Evolutionary conservation across 495 filamentous ascomycete genomes (phyloP).

Genomic region (Hypoxylon cercidicola): DNA sequence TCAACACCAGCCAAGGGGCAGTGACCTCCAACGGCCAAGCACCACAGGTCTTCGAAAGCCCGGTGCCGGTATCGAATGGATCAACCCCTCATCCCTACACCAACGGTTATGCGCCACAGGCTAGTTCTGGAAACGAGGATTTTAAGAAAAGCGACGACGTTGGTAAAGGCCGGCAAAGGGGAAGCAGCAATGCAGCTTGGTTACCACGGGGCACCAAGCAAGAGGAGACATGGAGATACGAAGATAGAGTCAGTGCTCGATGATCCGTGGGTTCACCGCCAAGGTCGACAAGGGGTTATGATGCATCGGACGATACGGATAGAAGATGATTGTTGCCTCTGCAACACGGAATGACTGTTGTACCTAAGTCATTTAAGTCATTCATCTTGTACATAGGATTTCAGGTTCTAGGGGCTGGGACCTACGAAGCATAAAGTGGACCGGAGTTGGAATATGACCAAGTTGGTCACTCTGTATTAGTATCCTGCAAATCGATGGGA

Average conservation of each 20-base stretch:
- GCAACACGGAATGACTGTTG: constrained; percentile 7
- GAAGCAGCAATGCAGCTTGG: constrained; percentile 70
- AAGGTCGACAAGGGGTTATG: constrained; percentile 11
- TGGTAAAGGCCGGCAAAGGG: constrained; percentile 62
- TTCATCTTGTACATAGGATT: constrained; percentile 33
- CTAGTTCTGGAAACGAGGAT: constrained; percentile 54
- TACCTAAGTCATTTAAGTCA: constrained; percentile 10
- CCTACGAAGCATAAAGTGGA: constrained; percentile 23
- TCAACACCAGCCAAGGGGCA: constrained; percentile 55
- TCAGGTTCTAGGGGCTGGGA: constrained; percentile 16
- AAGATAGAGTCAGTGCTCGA: constrained; percentile 53
- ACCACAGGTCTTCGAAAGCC: constrained; percentile 49
- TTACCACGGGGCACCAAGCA: constrained; percentile 78
- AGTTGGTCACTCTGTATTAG: constrained; percentile 29
- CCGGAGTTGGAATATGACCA: constrained; percentile 21
- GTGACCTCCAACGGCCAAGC: constrained; percentile 28
- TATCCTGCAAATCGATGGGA: constrained; percentile 32
- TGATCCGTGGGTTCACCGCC: constrained; percentile 6
- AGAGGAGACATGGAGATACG: constrained; percentile 81
- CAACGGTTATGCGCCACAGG: constrained; percentile 48
- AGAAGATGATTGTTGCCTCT: constrained; percentile 14
- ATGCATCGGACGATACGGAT: constrained; percentile 28
- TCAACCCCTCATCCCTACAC: constrained; percentile 43
- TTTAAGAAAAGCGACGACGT: constrained; percentile 71
- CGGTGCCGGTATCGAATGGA: constrained; percentile 39